Conservation (phyloP, 257 asterid species). For the Parsonsia alboflavescens region DNA sequence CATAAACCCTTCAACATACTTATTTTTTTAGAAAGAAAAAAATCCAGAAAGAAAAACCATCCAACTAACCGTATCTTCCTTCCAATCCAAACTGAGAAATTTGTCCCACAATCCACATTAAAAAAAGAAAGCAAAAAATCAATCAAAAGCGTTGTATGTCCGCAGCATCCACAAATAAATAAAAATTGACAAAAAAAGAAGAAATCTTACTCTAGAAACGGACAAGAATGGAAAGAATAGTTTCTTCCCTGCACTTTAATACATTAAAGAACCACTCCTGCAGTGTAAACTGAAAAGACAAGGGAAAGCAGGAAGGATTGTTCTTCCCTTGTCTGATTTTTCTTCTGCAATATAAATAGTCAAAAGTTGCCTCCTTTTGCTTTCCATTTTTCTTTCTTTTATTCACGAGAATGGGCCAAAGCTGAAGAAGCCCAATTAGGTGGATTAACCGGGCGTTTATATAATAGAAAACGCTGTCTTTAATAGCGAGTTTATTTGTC, state of each 20-base stretch:
- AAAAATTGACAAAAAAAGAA: neutral
- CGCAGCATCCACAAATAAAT: neutral
- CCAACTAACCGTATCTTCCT: neutral
- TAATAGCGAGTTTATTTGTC: too few relatives aligned
- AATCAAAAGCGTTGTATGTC: neutral
- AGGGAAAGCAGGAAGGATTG: neutral
- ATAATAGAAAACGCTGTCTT: too few relatives aligned
- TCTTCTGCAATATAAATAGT: neutral
- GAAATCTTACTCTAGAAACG: neutral
- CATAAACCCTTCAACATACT: neutral
- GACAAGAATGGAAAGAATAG: neutral
- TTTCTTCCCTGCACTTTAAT: too few relatives aligned
- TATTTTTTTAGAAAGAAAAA: neutral
- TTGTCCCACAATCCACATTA: neutral
- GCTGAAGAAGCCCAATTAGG: neutral
- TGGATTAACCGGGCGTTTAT: neutral
- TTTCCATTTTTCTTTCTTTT: neutral
- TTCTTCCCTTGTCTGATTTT: neutral
- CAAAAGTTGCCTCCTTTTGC: neutral
- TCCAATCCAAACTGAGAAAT: neutral
- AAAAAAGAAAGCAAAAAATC: neutral
- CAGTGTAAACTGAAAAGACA: neutral
- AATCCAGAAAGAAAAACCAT: neutral
- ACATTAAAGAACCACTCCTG: neutral
- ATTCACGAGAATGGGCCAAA: neutral